Conservation (phyloP, 108 stramenopile genomes). For the Pseudonitzschia multiseries region DNA sequence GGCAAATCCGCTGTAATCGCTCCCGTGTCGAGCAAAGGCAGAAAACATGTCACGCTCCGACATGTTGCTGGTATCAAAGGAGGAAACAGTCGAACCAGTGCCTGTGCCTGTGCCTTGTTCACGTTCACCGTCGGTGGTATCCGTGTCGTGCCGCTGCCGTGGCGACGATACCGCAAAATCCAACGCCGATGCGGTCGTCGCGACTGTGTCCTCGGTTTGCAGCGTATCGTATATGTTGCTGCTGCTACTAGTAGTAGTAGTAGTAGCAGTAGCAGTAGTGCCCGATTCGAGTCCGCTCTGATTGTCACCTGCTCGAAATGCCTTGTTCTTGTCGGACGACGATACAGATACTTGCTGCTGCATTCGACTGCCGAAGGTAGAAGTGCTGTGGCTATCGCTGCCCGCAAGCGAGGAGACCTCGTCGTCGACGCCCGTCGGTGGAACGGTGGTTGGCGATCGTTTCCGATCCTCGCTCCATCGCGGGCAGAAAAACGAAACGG, state of each 20-base stretch:
- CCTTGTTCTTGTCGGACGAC: not conserved
- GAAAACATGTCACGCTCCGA: slow-evolving; percentile 61
- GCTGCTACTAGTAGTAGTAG: too few relatives aligned
- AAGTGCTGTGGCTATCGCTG: not conserved
- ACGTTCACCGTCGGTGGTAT: not conserved
- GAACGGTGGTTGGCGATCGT: not conserved
- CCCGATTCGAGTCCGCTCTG: not conserved
- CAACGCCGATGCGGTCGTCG: not conserved
- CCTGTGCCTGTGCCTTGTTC: too few relatives aligned
- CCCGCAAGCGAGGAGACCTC: not conserved
- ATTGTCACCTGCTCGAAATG: not conserved
- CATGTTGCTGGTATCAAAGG: slow-evolving; percentile 15
- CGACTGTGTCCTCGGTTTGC: not conserved
- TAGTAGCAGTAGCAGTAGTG: too few relatives aligned
- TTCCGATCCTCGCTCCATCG: slow-evolving; percentile 35
- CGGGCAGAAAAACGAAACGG: slow-evolving; percentile 35
- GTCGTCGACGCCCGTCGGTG: not conserved
- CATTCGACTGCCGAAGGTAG: not conserved
- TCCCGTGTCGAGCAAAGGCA: slow-evolving; percentile 54
- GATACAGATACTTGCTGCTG: too few relatives aligned
- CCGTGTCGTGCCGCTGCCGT: slow-evolving; percentile 4
- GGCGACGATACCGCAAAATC: not conserved
- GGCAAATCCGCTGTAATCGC: slow-evolving; percentile 1
- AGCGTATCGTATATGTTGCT: not conserved
- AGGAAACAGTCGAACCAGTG: not conserved